Percentiles rank a stretch among this genome's conserved stretches.
Conservation (phyloP, 73 alveolate genomes). For the Tetrahymena thermophila region DNA sequence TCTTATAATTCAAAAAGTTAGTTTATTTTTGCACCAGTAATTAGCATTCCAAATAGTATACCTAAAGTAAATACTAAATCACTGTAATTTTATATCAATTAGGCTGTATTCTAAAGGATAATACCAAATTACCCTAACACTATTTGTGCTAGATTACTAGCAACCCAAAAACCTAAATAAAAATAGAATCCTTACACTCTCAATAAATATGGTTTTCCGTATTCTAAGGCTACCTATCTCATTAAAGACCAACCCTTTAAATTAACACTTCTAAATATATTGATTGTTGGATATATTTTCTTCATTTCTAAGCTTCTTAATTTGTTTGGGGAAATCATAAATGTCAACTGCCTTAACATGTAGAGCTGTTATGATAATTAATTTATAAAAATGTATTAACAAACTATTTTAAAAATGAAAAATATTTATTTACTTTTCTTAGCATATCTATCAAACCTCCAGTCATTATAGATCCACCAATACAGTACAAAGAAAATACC, state of each 20-base stretch:
- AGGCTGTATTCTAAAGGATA: not conserved
- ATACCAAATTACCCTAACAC: not conserved
- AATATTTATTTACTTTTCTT: not conserved
- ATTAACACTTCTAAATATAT: not conserved
- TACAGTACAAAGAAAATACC: not conserved
- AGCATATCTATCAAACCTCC: not conserved
- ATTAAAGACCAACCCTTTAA: not conserved
- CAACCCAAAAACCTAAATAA: not conserved
- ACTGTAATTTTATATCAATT: not conserved
- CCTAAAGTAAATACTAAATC: not conserved
- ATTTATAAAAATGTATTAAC: too few relatives aligned
- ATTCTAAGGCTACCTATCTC: not conserved
- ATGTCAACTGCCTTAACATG: not conserved
- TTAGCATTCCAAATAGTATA: not conserved
- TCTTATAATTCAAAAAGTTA: not conserved
- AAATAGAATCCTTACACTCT: not conserved
- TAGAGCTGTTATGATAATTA: not conserved
- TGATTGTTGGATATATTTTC: not conserved
- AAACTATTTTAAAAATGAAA: too few relatives aligned
- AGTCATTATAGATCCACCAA: not conserved
- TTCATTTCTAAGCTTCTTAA: not conserved
- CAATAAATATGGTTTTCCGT: not conserved
- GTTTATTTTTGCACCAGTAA: not conserved
- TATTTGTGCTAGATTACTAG: not conserved
- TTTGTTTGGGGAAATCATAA: not conserved